Conservation (phyloP, 352 stramenopile species). For the Elongisporangium senticosum region DNA sequence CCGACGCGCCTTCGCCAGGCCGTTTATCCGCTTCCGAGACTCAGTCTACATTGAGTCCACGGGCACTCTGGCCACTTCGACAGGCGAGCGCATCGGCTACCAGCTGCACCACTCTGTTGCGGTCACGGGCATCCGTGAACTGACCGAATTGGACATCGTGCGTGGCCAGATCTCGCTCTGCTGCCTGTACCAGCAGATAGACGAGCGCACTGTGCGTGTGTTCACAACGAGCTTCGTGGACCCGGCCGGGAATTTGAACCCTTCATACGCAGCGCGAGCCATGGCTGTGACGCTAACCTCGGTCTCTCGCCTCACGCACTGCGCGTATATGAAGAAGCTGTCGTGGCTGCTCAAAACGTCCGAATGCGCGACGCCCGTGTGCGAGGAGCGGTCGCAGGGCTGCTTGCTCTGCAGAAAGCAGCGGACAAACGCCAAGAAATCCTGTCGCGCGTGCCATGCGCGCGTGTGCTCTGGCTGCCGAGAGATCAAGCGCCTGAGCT, state of each 20-base stretch:
- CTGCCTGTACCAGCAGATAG: slow-evolving; percentile 17
- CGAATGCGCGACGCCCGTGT: too few relatives aligned
- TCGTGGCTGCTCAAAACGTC: slow-evolving; percentile 25
- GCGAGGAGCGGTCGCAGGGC: too few relatives aligned
- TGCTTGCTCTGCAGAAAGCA: too few relatives aligned
- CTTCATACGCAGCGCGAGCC: slow-evolving; percentile 13
- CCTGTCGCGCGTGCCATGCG: slow-evolving; percentile 18
- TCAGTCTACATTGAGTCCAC: slow-evolving; percentile 40
- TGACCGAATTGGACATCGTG: slow-evolving; percentile 7
- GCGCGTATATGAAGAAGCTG: slow-evolving; percentile 32
- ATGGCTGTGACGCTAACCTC: slow-evolving; percentile 16
- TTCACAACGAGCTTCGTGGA: slow-evolving; percentile 27
- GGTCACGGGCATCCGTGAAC: slow-evolving; percentile 15
- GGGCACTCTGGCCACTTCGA: slow-evolving; percentile 22
- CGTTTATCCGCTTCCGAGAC: slow-evolving; percentile 14
- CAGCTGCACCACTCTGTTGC: slow-evolving; percentile 33
- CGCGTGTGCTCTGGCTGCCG: slow-evolving; percentile 26
- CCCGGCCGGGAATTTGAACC: slow-evolving; percentile 17
- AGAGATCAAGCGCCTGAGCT: slow-evolving; percentile 30
- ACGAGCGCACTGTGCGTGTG: slow-evolving; percentile 10
- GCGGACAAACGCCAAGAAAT: slow-evolving; percentile 1
- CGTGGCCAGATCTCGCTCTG: slow-evolving; percentile 21
- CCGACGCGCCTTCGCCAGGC: too few relatives aligned
- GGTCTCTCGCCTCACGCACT: slow-evolving; percentile 16
- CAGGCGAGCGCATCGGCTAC: slow-evolving; percentile 30